Percentiles rank a stretch among this genome's conserved stretches.
Conservation (phyloP, 2,329 filamentous ascomycete genomes). For the Xylaria hypoxylon region DNA sequence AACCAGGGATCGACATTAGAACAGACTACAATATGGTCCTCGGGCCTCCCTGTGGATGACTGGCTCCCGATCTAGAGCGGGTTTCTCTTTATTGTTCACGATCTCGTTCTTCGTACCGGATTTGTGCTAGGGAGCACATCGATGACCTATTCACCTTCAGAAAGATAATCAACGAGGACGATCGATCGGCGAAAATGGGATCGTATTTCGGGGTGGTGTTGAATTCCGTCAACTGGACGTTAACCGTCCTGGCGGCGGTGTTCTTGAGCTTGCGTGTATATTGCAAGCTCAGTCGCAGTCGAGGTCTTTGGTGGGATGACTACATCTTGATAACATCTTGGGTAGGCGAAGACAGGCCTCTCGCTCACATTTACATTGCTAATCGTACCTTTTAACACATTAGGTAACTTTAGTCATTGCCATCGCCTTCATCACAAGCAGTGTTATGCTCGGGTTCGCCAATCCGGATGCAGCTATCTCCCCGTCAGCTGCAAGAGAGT, state of each 20-base stretch:
- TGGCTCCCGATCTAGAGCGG: conserved; percentile 20
- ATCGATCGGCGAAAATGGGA: conserved; percentile 28
- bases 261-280: conserved; percentile 42
- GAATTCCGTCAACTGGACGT: conserved; percentile 42
- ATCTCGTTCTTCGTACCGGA: conserved; percentile 14
- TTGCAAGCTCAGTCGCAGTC: conserved; percentile 40
- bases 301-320: conserved; percentile 46
- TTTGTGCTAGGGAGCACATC: conserved; percentile 10
- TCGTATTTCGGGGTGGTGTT: conserved; percentile 40
- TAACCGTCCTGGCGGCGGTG: conserved; percentile 36
- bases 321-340: conserved; percentile 41
- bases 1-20: conserved; percentile 7
- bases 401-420: conserved; percentile 25
- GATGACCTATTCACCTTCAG: conserved; percentile 9
- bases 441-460: conserved; percentile 41
- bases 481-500: conserved; percentile 6
- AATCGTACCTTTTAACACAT: conserved; percentile 3
- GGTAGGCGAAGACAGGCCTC: conserved; percentile 30
- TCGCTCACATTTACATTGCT: neutral
- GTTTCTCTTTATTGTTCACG: conserved; percentile 19
- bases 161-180: conserved; percentile 18
- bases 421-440: conserved; percentile 38
- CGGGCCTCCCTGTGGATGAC: conserved; percentile 12
- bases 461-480: conserved; percentile 27
- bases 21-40: conserved; percentile 24